Evolutionary conservation across 164 flowering plant genomes (phyloP), one percentile per base, ranked within the genome.

Genomic region (Umbilicus rupestris): DNA sequence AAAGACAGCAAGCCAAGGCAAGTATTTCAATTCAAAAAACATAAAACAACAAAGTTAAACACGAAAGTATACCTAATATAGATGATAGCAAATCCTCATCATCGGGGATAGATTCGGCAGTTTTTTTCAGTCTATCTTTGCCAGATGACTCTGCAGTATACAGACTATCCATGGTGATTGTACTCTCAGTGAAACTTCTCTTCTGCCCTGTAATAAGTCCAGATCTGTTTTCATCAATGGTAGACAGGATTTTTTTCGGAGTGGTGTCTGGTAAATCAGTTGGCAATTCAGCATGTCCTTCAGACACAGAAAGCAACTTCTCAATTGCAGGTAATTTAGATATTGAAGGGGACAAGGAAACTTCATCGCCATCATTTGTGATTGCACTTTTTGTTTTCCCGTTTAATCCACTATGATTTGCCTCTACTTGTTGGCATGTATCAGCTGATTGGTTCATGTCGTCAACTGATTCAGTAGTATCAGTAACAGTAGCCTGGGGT

Each of bases 1-100:
- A 30, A n/a, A 11, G 42, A n/a, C 22, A 20, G 17, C 12, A 22
- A 41, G 42, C 35, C 35, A 28, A 62, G 24, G 45, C 16, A 45
- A 37, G 39, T 20, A 33, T 1, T n/a, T n/a, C 42, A 33, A 39
- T 63, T 41, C 29, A n/a, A 20, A 63, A 7, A 22, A 26, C 42
- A 20, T 11, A 37, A 7, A 35, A n/a, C 35, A 26, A 33, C 26
- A 37, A n/a, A 63, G n/a, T 6, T 17, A 3, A 63, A 14, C 15
- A n/a, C 14, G 65, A 19, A 65, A 24, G 26, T 14, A 67, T 84
- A 94, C 99, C 99, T 88, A 94, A 81, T 20, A 94, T 94, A 20
- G 99, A 89, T 60, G 99, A 89, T 76, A 95, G 70, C 39, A 95
- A 72, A 81, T 95, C 99, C 76, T 91, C 87, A 76, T 94, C 97